Conservation (phyloP, 2,329 filamentous ascomycete species). For the Akanthomyces muscarius region DNA sequence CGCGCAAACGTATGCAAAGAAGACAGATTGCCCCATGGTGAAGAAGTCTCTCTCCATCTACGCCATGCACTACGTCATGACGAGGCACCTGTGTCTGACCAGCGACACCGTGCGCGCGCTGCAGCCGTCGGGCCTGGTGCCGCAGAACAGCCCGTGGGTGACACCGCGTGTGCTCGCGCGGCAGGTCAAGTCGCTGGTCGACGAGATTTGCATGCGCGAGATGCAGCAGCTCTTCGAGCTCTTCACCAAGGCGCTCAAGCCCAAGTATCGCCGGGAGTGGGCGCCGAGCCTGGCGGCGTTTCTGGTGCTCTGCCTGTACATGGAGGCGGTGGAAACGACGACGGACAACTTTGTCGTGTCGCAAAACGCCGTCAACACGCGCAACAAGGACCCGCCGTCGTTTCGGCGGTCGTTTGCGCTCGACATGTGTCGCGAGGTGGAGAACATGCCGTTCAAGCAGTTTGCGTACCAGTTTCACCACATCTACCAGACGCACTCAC, state of each 20-base stretch:
- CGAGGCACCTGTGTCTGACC: constrained; percentile 51
- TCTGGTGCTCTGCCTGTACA: constrained; percentile 53
- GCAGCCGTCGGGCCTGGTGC: constrained; percentile 39
- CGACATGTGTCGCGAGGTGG: constrained; percentile 46
- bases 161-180: constrained; percentile 53
- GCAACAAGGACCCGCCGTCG: constrained; percentile 33
- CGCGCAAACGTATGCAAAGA: constrained; percentile 44
- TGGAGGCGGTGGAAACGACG: constrained; percentile 53
- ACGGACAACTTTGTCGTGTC: constrained; percentile 49
- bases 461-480: constrained; percentile 59
- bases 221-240: constrained; percentile 49
- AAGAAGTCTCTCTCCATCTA: constrained; percentile 52
- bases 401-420: constrained; percentile 43
- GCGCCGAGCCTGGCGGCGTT: constrained; percentile 55
- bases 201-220: constrained; percentile 51
- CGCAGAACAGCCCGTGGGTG: constrained; percentile 41
- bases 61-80: constrained; percentile 55
- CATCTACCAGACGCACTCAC: constrained; percentile 54
- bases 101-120: constrained; percentile 39
- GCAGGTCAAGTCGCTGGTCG: constrained; percentile 54
- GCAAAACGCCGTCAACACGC: constrained; percentile 47
- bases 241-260: constrained; percentile 52
- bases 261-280: constrained; percentile 51
- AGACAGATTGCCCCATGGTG: constrained; percentile 46
- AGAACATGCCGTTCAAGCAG: constrained; percentile 57